A percentile compares a stretch with the other conserved stretches of the same genome.
These are phyloP conservation scores for Amoeboaphelidium protococcarum DNA, from an alignment of 371 early-diverging fungal species.

Conservation along the genomic window DNA sequence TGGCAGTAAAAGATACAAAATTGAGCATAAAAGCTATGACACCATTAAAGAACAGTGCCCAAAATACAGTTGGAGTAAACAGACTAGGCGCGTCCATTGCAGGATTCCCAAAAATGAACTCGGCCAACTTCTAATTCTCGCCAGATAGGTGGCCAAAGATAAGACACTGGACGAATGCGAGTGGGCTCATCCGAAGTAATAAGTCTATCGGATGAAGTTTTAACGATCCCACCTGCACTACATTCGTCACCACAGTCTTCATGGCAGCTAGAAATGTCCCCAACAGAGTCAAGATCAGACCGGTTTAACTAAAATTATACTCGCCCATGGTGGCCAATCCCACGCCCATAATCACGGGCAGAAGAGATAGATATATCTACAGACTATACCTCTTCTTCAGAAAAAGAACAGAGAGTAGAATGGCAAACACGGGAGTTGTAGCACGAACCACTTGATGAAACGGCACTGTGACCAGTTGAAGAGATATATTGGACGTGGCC, in stretches of 20 bases:
- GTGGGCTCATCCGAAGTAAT: slow-evolving; percentile 46
- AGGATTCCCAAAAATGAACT: slow-evolving; percentile 13
- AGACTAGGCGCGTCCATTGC: neutral
- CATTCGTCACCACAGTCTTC: slow-evolving; percentile 64
- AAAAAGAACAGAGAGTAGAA: slow-evolving; percentile 27
- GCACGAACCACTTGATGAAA: slow-evolving; percentile 70
- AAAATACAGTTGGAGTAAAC: slow-evolving; percentile 15
- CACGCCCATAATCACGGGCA: slow-evolving; percentile 47
- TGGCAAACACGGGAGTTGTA: slow-evolving; percentile 57
- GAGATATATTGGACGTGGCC: slow-evolving; percentile 55
- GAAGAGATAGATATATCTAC: slow-evolving; percentile 28
- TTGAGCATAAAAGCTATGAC: slow-evolving; percentile 56
- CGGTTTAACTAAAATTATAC: slow-evolving; percentile 36
- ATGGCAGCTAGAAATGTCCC: slow-evolving; percentile 49
- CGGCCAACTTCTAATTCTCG: slow-evolving; percentile 24
- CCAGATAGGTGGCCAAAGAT: slow-evolving; percentile 34
- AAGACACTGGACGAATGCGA: slow-evolving; percentile 45
- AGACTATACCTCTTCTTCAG: slow-evolving; percentile 24
- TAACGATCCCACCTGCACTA: slow-evolving; percentile 41
- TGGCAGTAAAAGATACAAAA: slow-evolving; percentile 51
- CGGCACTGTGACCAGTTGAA: slow-evolving; percentile 35
- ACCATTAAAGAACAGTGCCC: slow-evolving; percentile 39
- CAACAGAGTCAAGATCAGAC: slow-evolving; percentile 42
- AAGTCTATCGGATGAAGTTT: slow-evolving; percentile 54
- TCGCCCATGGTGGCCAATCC: slow-evolving; percentile 57